Base-by-base conservation (phyloP, 345 rosid genomes). In the Brassica juncea region DNA sequence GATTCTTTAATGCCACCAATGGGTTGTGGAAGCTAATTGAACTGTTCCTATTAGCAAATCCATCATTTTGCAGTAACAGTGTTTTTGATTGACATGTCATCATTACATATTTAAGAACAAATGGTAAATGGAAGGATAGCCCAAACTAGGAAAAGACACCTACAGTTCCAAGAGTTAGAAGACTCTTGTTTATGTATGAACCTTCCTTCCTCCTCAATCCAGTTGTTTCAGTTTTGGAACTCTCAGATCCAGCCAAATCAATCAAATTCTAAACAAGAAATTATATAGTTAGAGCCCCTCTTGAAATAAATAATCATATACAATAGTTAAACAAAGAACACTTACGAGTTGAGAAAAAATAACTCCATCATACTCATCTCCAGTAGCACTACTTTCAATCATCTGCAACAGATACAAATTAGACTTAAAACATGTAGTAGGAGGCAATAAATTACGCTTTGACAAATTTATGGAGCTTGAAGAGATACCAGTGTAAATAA, bases 211-310 rank as follows among this genome's bases (percentile, higher is more conserved):
- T 90, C 84, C 99, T 82, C 62, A 96, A 66, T 70, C 99, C 99
- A 77, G 97, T 93, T 75, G 99, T 96, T 86, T 96, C 99, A 12
- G 99, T 93, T 87, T 96, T 96, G 76, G 99, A 93, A 85, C 99
- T 96, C 89, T 96, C 99, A 66, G 99, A 96, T 81, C 99, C 99
- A 80, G 99, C 99, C 61, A 96, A 88, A 83, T 96, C 99, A 42
- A 96, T 96, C 89, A 96, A 85, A 89, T 96, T 96, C 99, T 96
- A 85, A 63, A 79, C 64, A 82, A 80, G n/a, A 68, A 76, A 14
- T 81, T 6, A 77, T 8, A 39, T 34, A 32, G 42, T 64, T 62
- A 68, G 59, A 59, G 59, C 65, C 39, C 78, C 55, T 4, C 49
- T 35, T 72, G 58, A 68, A 32, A 71, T 55, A 10, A 66, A 23